phyloP scores from a whole-genome alignment of 768 basidiomycete species.

The Daedalea quercina region DNA sequence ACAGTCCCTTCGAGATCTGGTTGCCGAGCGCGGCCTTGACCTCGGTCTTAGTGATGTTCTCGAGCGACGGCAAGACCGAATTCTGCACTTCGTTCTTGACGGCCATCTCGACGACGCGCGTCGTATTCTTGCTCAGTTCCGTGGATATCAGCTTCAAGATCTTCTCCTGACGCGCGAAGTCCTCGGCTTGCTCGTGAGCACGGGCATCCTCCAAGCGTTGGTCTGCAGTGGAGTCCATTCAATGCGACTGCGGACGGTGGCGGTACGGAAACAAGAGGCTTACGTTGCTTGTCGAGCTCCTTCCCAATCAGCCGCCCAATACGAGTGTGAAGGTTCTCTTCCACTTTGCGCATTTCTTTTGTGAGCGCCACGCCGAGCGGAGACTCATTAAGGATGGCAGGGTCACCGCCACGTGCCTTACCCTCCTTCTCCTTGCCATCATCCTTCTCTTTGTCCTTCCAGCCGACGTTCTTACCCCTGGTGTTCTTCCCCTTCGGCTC shows the following conservation, averaged over 20 bases:
- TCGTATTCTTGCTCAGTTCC: slow-evolving; percentile 82
- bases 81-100: slow-evolving; percentile 81
- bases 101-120: slow-evolving; percentile 83
- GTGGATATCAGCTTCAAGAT: slow-evolving; percentile 84
- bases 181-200: slow-evolving; percentile 69
- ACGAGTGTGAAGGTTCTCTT: slow-evolving; percentile 69
- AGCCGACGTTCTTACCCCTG: slow-evolving; percentile 54
- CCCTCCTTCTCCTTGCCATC: slow-evolving; percentile 36
- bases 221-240: slow-evolving; percentile 37
- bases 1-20: slow-evolving; percentile 68
- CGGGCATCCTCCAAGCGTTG: slow-evolving; percentile 81
- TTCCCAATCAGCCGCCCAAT: slow-evolving; percentile 76
- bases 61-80: slow-evolving; percentile 77
- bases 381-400: slow-evolving; percentile 39
- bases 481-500: slow-evolving; percentile 46
- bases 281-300: slow-evolving; percentile 89
- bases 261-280: slow-evolving; percentile 23
- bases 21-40: slow-evolving; percentile 73
- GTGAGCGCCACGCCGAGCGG: slow-evolving; percentile 52
- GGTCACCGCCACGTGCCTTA: slow-evolving; percentile 26
- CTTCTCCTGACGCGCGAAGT: slow-evolving; percentile 82
- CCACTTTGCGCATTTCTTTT: slow-evolving; percentile 78
- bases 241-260: background rate
- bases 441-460: slow-evolving; percentile 45
- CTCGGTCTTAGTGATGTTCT: slow-evolving; percentile 76